Base-by-base conservation (phyloP, 2,329 filamentous ascomycete genomes). In the Neopestalotiopsis rosae region DNA sequence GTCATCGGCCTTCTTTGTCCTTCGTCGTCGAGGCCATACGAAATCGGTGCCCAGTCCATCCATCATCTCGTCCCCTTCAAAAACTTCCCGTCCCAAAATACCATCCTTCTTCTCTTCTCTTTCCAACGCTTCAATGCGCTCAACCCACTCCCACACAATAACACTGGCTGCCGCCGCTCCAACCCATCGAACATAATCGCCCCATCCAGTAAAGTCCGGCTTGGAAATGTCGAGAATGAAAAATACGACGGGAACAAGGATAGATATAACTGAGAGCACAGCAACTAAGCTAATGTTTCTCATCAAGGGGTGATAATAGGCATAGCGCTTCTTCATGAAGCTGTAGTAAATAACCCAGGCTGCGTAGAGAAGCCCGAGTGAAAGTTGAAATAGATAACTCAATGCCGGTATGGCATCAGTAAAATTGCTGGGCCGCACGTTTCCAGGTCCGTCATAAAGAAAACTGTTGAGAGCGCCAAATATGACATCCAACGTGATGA, bases 101-200 rank as follows among this genome's bases (percentile, higher is more conserved):
- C 95, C 95, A 74, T 97, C 94, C 80, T 97, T 97, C 81, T 95
- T 94, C 79, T 97, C 94, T 79, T 97, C 94, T 73, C 95, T 89
- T 82, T 98, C 95, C 70, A 97, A 81, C 0, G 94, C 94, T 79
- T 98, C 95, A 63, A 98, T 98, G 32, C 95, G 89, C 80, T 98
- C 95, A 3, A 98, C 95, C 95, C 95, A 98, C 80, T 98, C 95
- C 95, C 95, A 98, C 2, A 98, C 95, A 28, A 97, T 93, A n/a
- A 97, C 95, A 81, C 94, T 97, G 34, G 95, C 95, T 1, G 94
- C 94, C 0, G 95, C 94, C 1, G 94, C 94, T 62, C 95, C 95
- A n/a, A 97, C 95, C 95, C 95, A 98, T 75, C 94, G 87, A 61
- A 97, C 95, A 77, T 97, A 98, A 76, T 97, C 95, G 77, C 95